A percentile compares a stretch with the other conserved stretches of the same genome.
phyloP scores from a whole-genome alignment of 169 alveolate genomes.

The Plasmodium berghei region DNA sequence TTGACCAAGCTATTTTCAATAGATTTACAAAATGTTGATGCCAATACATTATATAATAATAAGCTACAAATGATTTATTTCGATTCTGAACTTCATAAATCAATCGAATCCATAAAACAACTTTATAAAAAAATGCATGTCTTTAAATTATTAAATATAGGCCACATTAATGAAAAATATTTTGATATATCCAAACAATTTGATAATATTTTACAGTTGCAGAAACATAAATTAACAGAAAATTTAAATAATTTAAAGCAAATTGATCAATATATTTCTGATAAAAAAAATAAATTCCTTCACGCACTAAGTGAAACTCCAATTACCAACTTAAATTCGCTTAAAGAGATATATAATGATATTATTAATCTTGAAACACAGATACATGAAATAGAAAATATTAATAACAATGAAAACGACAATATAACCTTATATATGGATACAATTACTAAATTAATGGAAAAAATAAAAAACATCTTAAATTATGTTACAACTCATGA shows the following conservation, averaged over 20 bases:
- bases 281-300: neutral
- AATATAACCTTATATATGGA: neutral
- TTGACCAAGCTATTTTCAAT: no score
- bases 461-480: neutral
- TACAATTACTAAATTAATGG: neutral
- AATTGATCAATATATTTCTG: neutral
- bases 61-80: no score
- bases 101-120: neutral
- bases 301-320: neutral
- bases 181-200: neutral
- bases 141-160: constrained; percentile 3
- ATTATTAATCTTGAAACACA: neutral
- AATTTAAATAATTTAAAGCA: neutral
- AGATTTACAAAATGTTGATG: no score
- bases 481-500: neutral
- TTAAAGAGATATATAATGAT: neutral
- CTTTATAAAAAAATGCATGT: neutral
- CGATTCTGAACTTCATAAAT: no score
- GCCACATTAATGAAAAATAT: neutral
- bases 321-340: neutral
- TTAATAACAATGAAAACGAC: neutral
- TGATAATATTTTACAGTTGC: neutral
- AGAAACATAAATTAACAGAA: neutral
- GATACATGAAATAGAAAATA: neutral
- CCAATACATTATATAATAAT: no score